Evolutionary conservation across 202 grass and related monocot species (phyloP).

Genomic region (Panicum virgatum): DNA sequence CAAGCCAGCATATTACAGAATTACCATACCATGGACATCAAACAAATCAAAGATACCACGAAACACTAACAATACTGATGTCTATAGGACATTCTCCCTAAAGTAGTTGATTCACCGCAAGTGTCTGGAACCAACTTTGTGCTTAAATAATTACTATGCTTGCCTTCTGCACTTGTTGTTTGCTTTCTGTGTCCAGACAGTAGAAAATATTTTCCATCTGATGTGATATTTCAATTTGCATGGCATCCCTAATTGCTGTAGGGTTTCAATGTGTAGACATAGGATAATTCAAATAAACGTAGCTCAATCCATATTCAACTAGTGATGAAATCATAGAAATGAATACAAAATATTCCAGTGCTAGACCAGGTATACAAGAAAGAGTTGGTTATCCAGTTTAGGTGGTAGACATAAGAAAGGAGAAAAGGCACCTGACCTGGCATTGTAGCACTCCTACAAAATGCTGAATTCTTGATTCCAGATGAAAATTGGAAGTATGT

Average conservation of each 20-base stretch:
- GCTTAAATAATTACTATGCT: conserved; percentile 5
- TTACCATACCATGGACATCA: background rate
- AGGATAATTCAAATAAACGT: background rate
- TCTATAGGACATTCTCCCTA: conserved; percentile 7
- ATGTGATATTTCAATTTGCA: background rate
- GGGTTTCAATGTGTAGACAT: conserved; percentile 15
- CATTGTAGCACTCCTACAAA: conserved; percentile 2
- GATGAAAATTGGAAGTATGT: background rate
- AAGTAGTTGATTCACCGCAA: conserved; percentile 26
- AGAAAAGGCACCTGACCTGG: conserved; percentile 9
- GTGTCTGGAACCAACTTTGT: conserved; percentile 1
- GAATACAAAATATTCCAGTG: background rate
- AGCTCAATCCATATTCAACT: conserved; percentile 1
- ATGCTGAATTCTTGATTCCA: conserved; percentile 27
- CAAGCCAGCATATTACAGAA: conserved; percentile 11
- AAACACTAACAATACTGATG: conserved; percentile 4
- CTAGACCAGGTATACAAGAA: background rate
- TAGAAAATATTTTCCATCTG: background rate
- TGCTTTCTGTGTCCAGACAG: background rate
- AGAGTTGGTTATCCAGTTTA: background rate
- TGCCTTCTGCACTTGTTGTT: background rate
- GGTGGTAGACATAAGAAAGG: background rate
- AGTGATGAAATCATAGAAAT: background rate
- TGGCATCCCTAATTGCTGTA: background rate
- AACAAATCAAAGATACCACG: conserved; percentile 17